Evolutionary conservation across 768 basidiomycete genomes (phyloP), one percentile per base, ranked within the genome.

Genomic region (Suillus ampliporus): DNA sequence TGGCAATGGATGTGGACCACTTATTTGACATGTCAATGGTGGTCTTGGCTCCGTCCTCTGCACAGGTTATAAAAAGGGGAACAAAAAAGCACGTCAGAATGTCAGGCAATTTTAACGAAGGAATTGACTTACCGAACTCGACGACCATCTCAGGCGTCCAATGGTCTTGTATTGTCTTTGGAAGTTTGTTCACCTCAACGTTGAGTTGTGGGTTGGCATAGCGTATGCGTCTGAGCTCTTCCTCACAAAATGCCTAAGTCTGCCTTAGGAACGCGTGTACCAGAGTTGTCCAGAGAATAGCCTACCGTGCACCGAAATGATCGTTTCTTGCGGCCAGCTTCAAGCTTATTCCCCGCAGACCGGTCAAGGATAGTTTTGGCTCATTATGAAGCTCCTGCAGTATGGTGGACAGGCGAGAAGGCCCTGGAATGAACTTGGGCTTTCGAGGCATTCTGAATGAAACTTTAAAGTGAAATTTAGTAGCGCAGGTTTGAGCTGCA

Each of bases 151-250:
- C 81, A 0, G 91, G 86, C 58, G 78, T 78, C 89, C 86, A 91
- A 1, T 67, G 71, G 19, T 89, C 88, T 21, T 82, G 74, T 59
- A 76, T 74, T 11, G 80, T 76, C 74, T 90, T 91, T 37, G 74
- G 77, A 48, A 81, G 74, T 63, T 81, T 86, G 65, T 82, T 80
- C 0, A 92, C 84, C 37, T 83, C 76, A 40, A 94, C 87, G 35
- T 83, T 78, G 28, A 94, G 68, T 9, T 79, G 72, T 0, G 92
- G 91, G 68, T 94, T 94, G 1, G 86, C 88, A 73, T 85, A 92
- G 13, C 86, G 88, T 79, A 94, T 90, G 35, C 90, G 82, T 1
- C 90, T 90, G 0, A 94, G 76, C n/a, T 90, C 83, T 44, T 94
- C 87, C 70, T 91, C 43, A 90, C 82, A 65, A 94, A 94, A 78